Evolutionary conservation across 768 basidiomycete species (phyloP).

Genomic region (Naganishia randhawae): DNA sequence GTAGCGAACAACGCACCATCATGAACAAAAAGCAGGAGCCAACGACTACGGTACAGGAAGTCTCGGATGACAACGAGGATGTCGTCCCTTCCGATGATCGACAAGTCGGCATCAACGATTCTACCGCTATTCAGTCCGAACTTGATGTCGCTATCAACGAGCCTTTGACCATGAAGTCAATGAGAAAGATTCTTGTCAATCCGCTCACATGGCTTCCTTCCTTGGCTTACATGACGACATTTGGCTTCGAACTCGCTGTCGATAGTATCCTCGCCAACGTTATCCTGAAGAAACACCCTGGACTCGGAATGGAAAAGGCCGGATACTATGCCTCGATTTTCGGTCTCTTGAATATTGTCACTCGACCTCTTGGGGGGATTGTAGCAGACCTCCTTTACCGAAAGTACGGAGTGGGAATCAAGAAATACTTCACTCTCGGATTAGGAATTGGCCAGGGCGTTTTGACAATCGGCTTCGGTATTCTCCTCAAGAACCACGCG

Average conservation of each 20-base stretch:
- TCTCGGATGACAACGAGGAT: constrained; percentile 32
- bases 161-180: constrained; percentile 51
- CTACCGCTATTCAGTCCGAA: constrained; percentile 44
- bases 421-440: constrained; percentile 56
- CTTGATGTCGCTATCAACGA: constrained; percentile 57
- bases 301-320: constrained; percentile 57
- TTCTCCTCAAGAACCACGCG: constrained; percentile 31
- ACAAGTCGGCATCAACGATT: constrained; percentile 16
- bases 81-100: not conserved
- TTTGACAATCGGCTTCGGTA: constrained; percentile 55
- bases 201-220: constrained; percentile 61
- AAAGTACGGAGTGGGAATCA: constrained; percentile 48
- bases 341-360: constrained; percentile 58
- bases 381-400: constrained; percentile 56
- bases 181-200: constrained; percentile 50
- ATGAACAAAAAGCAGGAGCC: constrained; percentile 45
- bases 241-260: constrained; percentile 61
- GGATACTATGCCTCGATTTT: constrained; percentile 55
- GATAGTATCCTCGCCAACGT: constrained; percentile 59
- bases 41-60: constrained; percentile 31
- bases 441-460: constrained; percentile 56
- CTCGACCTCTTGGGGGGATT: constrained; percentile 57
- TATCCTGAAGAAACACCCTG: constrained; percentile 51
- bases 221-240: constrained; percentile 59
- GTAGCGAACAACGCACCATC: constrained; percentile 32